Percentiles rank a stretch among this genome's conserved stretches.
These are phyloP conservation scores for Amaranthus tricolor DNA, from an alignment of 179 eudicot species.

Conservation along the genomic window DNA sequence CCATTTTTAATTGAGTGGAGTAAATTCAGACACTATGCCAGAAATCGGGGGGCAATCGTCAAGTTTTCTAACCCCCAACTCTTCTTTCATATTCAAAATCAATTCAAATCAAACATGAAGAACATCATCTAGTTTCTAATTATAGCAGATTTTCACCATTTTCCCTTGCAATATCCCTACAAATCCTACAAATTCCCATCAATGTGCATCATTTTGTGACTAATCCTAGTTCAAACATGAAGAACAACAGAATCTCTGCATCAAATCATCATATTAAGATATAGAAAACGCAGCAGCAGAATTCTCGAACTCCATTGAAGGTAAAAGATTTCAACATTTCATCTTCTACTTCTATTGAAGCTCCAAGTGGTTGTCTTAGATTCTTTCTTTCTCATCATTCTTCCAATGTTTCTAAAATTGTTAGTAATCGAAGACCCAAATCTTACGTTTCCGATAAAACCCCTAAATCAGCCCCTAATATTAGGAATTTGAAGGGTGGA, in stretches of 20 bases:
- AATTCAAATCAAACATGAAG: background rate
- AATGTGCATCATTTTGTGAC: slow-evolving; percentile 1
- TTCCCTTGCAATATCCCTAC: background rate
- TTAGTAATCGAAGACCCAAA: slow-evolving; percentile 17
- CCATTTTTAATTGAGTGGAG: too few species aligned
- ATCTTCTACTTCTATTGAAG: slow-evolving; percentile 35
- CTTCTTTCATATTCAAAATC: background rate
- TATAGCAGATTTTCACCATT: background rate
- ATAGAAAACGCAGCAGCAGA: background rate
- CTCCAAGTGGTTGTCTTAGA: slow-evolving; percentile 34
- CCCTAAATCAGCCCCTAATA: slow-evolving; percentile 30
- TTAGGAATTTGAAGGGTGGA: slow-evolving; percentile 15
- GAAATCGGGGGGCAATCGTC: slow-evolving; percentile 8
- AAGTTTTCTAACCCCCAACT: slow-evolving; percentile 13
- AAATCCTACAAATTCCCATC: background rate
- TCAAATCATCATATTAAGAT: slow-evolving; percentile 5
- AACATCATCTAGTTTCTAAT: background rate
- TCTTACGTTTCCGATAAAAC: slow-evolving; percentile 14
- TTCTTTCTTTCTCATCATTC: slow-evolving; percentile 30
- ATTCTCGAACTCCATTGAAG: slow-evolving; percentile 21
- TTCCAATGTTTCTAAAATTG: slow-evolving; percentile 24
- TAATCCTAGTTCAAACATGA: background rate
- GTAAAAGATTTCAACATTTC: slow-evolving; percentile 23
- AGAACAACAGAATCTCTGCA: slow-evolving; percentile 12
- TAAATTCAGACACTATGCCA: too few species aligned